Conservation (phyloP, 257 asterid species). For the Nicotiana undulata region DNA sequence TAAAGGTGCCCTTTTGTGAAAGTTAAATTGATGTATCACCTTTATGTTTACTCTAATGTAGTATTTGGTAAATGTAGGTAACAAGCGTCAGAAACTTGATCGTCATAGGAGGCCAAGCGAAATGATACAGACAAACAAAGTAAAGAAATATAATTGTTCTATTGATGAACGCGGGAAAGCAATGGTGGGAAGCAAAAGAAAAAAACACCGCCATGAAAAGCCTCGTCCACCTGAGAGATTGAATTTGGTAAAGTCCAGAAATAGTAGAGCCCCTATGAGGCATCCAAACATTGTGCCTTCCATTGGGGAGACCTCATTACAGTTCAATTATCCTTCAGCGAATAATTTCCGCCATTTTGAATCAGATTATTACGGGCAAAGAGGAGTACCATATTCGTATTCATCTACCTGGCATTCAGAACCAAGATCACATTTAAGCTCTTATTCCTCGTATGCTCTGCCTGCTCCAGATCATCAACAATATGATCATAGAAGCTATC, state of each 20-base stretch:
- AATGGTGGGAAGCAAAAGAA: slow-evolving; percentile 17
- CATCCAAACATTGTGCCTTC: slow-evolving; percentile 16
- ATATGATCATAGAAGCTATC: slow-evolving; percentile 9
- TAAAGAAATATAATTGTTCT: slow-evolving; percentile 9
- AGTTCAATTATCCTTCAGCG: slow-evolving; percentile 8
- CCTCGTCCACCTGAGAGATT: slow-evolving; percentile 9
- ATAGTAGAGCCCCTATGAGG: slow-evolving; percentile 14
- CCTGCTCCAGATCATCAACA: slow-evolving; percentile 10
- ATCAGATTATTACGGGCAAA: slow-evolving; percentile 7
- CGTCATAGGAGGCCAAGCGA: slow-evolving; percentile 20
- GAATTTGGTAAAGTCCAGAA: slow-evolving; percentile 11
- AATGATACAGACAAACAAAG: slow-evolving; percentile 9
- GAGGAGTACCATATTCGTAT: slow-evolving; percentile 6
- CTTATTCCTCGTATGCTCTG: slow-evolving; percentile 1
- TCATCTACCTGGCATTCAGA: slow-evolving; percentile 14
- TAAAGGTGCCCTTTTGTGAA: slow-evolving; percentile 22
- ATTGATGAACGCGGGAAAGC: slow-evolving; percentile 19
- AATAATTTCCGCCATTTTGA: slow-evolving; percentile 12
- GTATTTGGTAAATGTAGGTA: slow-evolving; percentile 17
- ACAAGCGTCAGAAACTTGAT: slow-evolving; percentile 28
- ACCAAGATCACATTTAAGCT: slow-evolving; percentile 14
- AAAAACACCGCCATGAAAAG: slow-evolving; percentile 2
- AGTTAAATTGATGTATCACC: not conserved
- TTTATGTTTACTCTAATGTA: slow-evolving; percentile 1
- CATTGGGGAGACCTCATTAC: slow-evolving; percentile 18